Percentiles rank a stretch among this genome's conserved stretches.
These are phyloP conservation scores for Akanthomyces muscarius DNA, from an alignment of 2,329 filamentous ascomycete genomes.

Conservation along the genomic window DNA sequence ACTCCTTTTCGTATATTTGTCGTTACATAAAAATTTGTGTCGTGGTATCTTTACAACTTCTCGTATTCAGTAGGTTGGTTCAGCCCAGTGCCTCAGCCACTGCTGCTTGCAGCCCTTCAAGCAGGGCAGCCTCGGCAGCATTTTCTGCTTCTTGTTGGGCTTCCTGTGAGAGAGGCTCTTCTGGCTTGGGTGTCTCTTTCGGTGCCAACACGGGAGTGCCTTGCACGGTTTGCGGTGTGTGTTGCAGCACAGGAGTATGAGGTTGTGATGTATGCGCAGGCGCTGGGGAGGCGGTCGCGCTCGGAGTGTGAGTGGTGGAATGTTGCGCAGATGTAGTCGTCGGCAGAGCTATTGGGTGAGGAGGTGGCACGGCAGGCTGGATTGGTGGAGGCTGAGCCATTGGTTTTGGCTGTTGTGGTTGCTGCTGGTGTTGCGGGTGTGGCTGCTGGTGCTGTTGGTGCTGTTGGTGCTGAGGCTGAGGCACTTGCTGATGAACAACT, in stretches of 20 bases:
- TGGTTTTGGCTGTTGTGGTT: constrained; percentile 19
- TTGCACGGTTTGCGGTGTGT: neutral
- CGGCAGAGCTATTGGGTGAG: constrained; percentile 12
- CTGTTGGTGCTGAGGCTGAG: constrained; percentile 11
- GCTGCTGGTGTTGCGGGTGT: constrained; percentile 19
- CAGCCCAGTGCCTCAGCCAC: constrained; percentile 27
- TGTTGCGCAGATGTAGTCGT: constrained; percentile 3
- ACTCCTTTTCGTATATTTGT: constrained; percentile 3
- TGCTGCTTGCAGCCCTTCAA: constrained; percentile 34
- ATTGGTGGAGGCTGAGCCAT: neutral
- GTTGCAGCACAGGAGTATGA: constrained; percentile 12
- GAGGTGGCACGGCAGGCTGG: constrained; percentile 10
- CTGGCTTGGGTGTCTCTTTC: constrained; percentile 22
- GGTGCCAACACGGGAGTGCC: constrained; percentile 15
- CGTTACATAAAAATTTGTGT: neutral
- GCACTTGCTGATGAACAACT: neutral
- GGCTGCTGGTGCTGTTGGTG: constrained; percentile 14
- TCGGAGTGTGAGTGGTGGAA: neutral
- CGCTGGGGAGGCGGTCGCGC: constrained; percentile 6
- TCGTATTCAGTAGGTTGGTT: neutral
- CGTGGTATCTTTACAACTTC: neutral
- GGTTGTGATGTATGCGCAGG: constrained; percentile 7
- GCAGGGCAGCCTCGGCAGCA: constrained; percentile 32
- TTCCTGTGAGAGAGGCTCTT: constrained; percentile 24
- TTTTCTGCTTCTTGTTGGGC: constrained; percentile 29